Evolutionary conservation across 1,284 basidiomycete species (phyloP).

Genomic region (Marasmius oreades): DNA sequence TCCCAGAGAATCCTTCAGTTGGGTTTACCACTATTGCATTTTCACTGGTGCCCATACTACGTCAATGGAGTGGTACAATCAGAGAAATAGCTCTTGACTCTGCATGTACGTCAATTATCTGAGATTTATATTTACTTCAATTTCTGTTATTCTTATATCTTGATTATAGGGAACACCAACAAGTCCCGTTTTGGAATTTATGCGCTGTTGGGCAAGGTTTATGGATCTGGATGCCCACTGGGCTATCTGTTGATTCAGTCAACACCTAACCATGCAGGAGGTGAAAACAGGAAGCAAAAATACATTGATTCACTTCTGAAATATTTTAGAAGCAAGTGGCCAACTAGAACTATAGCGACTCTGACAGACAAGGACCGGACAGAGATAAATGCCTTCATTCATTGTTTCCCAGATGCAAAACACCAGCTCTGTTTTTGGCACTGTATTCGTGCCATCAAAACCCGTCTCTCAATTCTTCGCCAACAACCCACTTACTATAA

Average conservation of each 20-base stretch:
- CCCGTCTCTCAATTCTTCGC: slow-evolving; percentile 2
- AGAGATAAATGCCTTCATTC: slow-evolving; percentile 9
- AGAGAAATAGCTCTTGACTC: slow-evolving; percentile 22
- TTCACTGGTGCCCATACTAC: slow-evolving; percentile 16
- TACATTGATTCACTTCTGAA: slow-evolving; percentile 13
- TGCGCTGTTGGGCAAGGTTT: slow-evolving; percentile 19
- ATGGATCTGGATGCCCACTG: slow-evolving; percentile 19
- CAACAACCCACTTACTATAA: background rate
- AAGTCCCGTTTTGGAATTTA: slow-evolving; percentile 17
- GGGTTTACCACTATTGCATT: slow-evolving; percentile 21
- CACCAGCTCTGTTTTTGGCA: slow-evolving; percentile 28
- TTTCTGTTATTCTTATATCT: background rate
- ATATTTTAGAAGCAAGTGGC: slow-evolving; percentile 14
- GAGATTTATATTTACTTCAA: background rate
- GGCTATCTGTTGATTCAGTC: slow-evolving; percentile 18
- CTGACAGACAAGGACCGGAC: slow-evolving; percentile 25
- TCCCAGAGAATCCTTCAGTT: slow-evolving; percentile 13
- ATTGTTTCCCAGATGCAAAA: slow-evolving; percentile 22
- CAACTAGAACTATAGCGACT: slow-evolving; percentile 15
- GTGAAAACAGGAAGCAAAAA: slow-evolving; percentile 12
- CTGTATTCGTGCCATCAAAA: slow-evolving; percentile 15
- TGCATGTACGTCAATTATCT: slow-evolving; percentile 8
- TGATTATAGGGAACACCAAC: slow-evolving; percentile 19
- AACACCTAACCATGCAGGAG: background rate
- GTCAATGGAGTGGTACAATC: slow-evolving; percentile 17